phyloP scores from a whole-genome alignment of 495 filamentous ascomycete species.

The Chaetomidium leptoderma region DNA sequence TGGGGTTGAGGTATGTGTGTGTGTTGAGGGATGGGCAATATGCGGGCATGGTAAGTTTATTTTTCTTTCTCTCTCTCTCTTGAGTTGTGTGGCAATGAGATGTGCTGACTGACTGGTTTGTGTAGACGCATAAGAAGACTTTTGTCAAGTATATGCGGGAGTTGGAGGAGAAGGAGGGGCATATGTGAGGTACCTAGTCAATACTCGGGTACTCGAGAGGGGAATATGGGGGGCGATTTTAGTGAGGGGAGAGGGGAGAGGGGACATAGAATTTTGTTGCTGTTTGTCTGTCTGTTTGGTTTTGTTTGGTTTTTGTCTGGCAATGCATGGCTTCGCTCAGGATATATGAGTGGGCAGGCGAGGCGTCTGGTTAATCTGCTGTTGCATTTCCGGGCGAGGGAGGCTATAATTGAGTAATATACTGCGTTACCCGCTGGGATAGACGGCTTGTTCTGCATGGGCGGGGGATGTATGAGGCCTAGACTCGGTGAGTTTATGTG shows the following conservation, averaged over 20 bases:
- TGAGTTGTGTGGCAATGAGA: not conserved
- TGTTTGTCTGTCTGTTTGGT: not conserved
- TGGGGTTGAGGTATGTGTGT: conserved; percentile 89
- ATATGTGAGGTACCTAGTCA: no score
- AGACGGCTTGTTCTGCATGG: no score
- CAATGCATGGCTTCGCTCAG: not conserved
- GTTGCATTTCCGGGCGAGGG: not conserved
- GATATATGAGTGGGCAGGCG: not conserved
- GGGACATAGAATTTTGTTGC: not conserved
- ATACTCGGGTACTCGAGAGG: not conserved
- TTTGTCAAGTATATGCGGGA: conserved; percentile 94
- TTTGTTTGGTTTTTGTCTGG: not conserved
- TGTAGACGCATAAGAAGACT: conserved; percentile 81
- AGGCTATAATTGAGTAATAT: not conserved
- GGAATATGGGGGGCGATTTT: not conserved
- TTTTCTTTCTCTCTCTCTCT: not conserved
- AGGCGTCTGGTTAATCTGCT: not conserved
- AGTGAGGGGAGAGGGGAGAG: not conserved
- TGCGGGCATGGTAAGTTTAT: conserved; percentile 69
- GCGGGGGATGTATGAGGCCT: no score
- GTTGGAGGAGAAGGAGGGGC: conserved; percentile 57
- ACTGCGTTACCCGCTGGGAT: not conserved
- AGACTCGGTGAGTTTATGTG: no score
- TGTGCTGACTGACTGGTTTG: conserved; percentile 19
- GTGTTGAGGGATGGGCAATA: conserved; percentile 78